Conservation (phyloP, 2,329 filamentous ascomycete species). For the Apiospora saccharicola region DNA sequence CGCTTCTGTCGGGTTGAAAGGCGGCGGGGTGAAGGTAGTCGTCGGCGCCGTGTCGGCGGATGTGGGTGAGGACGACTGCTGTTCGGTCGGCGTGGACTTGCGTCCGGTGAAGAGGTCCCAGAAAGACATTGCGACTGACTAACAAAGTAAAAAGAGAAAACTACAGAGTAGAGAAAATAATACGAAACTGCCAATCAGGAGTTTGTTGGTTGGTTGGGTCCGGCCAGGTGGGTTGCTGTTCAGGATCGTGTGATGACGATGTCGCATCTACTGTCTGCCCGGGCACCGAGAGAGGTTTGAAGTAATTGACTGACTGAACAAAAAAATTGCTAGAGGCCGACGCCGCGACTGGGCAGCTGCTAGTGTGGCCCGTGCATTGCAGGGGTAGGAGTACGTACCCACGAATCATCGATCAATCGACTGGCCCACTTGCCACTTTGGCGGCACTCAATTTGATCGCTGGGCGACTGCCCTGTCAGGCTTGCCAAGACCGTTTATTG, state of each 20-base stretch:
- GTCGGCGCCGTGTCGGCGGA: conserved; percentile 55
- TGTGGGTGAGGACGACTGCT: conserved; percentile 51
- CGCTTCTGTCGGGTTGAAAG: conserved; percentile 75
- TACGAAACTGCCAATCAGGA: conserved; percentile 29
- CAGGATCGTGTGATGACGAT: conserved; percentile 22
- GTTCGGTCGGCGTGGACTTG: conserved; percentile 54
- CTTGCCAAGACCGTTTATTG: conserved; percentile 4
- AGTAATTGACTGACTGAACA: conserved; percentile 15
- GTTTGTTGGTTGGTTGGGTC: neutral
- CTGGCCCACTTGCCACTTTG: neutral
- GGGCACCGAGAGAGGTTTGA: conserved; percentile 20
- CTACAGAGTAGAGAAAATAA: conserved; percentile 21
- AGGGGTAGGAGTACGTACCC: neutral
- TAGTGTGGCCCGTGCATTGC: conserved; percentile 11
- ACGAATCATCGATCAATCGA: neutral
- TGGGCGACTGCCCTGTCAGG: conserved; percentile 2
- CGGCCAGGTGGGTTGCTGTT: neutral
- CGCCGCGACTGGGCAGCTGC: conserved; percentile 3
- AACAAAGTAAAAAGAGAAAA: conserved; percentile 22
- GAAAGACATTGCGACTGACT: conserved; percentile 56
- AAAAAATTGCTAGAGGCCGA: conserved; percentile 25
- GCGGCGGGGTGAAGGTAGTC: conserved; percentile 58
- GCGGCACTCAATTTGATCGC: neutral
- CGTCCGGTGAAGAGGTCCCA: conserved; percentile 70
- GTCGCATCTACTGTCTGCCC: conserved; percentile 19